phyloP scores from a whole-genome alignment of 177 flowering plant genomes.

The Vitis hybrid region DNA sequence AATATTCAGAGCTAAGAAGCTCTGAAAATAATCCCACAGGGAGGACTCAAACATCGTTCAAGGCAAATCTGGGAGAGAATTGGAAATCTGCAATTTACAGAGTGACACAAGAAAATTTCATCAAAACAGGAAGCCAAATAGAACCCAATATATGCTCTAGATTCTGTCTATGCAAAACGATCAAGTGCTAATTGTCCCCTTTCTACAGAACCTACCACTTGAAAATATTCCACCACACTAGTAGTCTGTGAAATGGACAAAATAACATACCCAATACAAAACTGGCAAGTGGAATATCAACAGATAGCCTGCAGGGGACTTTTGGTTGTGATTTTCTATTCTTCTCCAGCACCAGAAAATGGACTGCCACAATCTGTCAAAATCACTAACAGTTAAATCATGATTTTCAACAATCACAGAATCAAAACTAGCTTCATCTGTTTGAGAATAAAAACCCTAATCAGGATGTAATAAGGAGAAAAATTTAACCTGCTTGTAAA shows the following conservation, averaged over 20 bases:
- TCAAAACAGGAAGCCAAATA: not conserved
- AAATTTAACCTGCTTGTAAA: not conserved
- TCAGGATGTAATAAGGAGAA: not conserved
- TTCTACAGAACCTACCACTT: not conserved
- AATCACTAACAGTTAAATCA: conserved; percentile 6
- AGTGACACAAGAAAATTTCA: not conserved
- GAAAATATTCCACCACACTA: not conserved
- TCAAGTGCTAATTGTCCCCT: not conserved
- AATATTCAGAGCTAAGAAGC: too few relatives aligned
- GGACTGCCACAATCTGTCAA: conserved; percentile 64
- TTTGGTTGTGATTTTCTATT: conserved; percentile 10
- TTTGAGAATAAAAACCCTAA: not conserved
- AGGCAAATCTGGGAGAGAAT: too few relatives aligned
- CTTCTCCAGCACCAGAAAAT: conserved; percentile 53
- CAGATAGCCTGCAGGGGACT: conserved; percentile 13
- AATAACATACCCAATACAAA: conserved; percentile 65
- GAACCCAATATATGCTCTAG: not conserved
- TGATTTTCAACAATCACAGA: not conserved
- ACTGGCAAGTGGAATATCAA: conserved; percentile 67
- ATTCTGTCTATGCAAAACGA: not conserved
- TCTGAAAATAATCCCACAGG: too few relatives aligned
- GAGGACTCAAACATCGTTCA: too few relatives aligned
- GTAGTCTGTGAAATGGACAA: not conserved
- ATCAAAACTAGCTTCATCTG: not conserved
- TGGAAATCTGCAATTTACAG: too few relatives aligned